Base-by-base conservation (phyloP, 768 basidiomycete species). In the Crassisporium funariophilum region DNA sequence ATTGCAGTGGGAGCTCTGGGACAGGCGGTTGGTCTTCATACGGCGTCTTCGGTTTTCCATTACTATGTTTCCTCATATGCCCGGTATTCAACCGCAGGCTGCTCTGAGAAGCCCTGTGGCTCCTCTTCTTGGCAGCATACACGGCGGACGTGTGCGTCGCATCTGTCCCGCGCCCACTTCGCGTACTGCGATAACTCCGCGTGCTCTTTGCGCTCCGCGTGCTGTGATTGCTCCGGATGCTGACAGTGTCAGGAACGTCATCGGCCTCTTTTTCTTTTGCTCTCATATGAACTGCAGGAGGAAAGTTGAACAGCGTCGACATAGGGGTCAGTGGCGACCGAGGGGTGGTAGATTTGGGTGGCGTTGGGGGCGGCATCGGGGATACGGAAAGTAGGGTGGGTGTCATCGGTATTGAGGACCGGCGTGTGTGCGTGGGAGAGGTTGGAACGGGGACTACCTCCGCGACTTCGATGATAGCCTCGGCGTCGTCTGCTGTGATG, bases 61-160 rank as follows among this genome's bases (percentile, higher is more conserved):
- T 54, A 42, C 59, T 57, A 25, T 57, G 55, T 41, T 60, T 63
- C 16, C 56, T 57, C 11, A 40, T 22, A 42, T 61, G 60, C 11
- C 29, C 68, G 39, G 39, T 72, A 40, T 80, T 83, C 17, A 88
- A 67, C 1, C 88, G 79, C 6, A 91, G 66, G 57, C 84, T 88
- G 17, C 80, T 76, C 53, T 83, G 80, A 4, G 86, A 87, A 6
- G 79, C 73, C 1, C 84, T 74, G 34, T 73, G 70, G 60, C 84
- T 86, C 31, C 87, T 77, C 47, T 69, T 77, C 47, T 79, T 78
- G 1, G 89, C 88, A 4, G 88, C 83, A 4, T 76, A 75, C 2
- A 91, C 73, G 6, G 76, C 72, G 27, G 72, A 71, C 11, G 69
- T 58, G 24, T 70, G 66, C 37, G 54, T 64, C 21, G 45, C n/a